phyloP scores from a whole-genome alignment of 2,329 filamentous ascomycete species.

The Escovopsis sp. region DNA sequence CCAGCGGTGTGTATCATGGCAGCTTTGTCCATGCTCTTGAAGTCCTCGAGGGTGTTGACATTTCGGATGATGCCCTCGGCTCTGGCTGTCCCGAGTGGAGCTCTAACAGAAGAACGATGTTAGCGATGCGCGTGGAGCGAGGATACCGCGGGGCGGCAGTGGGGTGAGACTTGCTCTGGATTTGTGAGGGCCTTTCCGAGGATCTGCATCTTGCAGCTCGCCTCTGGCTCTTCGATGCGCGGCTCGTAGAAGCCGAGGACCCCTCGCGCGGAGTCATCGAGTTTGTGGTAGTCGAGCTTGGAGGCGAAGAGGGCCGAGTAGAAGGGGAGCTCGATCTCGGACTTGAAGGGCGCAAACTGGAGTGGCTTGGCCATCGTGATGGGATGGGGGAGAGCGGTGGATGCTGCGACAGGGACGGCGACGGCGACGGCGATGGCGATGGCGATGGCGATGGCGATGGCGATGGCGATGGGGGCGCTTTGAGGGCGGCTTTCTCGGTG shows the following conservation, averaged over 20 bases:
- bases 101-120: slow-evolving; percentile 28
- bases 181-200: slow-evolving; percentile 73
- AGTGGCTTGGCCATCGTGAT: slow-evolving; percentile 28
- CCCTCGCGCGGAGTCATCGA: slow-evolving; percentile 81
- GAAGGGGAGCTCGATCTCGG: slow-evolving; percentile 90
- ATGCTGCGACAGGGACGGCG: neutral
- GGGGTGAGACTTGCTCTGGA: slow-evolving; percentile 50
- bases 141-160: too few relatives aligned
- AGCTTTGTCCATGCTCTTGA: slow-evolving; percentile 67
- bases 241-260: slow-evolving; percentile 84
- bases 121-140: slow-evolving; percentile 8
- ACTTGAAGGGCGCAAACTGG: slow-evolving; percentile 77
- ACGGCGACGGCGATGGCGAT: too few relatives aligned
- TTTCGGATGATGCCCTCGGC: slow-evolving; percentile 93
- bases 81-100: slow-evolving; percentile 57
- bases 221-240: slow-evolving; percentile 54
- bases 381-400: too few relatives aligned
- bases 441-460: too few relatives aligned
- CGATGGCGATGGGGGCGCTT: too few relatives aligned
- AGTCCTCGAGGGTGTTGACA: slow-evolving; percentile 90
- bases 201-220: slow-evolving; percentile 81
- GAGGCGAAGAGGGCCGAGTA: slow-evolving; percentile 82
- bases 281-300: slow-evolving; percentile 94
- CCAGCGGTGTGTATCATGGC: slow-evolving; percentile 67
- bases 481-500: too few relatives aligned